A percentile compares a stretch with the other conserved stretches of the same genome.
Evolutionary conservation across 2,329 filamentous ascomycete species (phyloP).

Genomic region (Aspergillus fructus): DNA sequence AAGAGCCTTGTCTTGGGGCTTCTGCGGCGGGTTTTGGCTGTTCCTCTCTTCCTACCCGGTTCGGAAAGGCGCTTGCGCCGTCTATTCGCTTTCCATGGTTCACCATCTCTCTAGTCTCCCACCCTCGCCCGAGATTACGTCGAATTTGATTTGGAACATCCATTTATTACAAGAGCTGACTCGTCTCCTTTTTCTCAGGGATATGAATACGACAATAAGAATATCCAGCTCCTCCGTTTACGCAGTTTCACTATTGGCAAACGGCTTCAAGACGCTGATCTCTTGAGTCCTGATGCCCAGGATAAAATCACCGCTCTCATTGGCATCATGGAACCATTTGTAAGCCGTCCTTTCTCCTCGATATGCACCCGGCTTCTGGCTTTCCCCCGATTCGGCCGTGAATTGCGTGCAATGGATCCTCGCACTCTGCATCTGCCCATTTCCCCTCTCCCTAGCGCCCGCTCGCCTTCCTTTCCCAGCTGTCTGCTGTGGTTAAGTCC

Average conservation of each 20-base stretch:
- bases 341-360: slow-evolving; percentile 60
- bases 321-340: slow-evolving; percentile 71
- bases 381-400: slow-evolving; percentile 20
- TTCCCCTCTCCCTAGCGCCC: slow-evolving; percentile 14
- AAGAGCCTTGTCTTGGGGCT: too few relatives aligned
- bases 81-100: slow-evolving; percentile 42
- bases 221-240: slow-evolving; percentile 78
- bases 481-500: slow-evolving; percentile 20
- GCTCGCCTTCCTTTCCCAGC: slow-evolving; percentile 17
- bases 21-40: not conserved
- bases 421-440: slow-evolving; percentile 3
- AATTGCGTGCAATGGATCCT: slow-evolving; percentile 20
- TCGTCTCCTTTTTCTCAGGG: slow-evolving; percentile 53
- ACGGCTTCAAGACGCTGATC: slow-evolving; percentile 64
- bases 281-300: slow-evolving; percentile 63
- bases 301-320: slow-evolving; percentile 66
- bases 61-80: slow-evolving; percentile 29
- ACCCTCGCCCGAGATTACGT: slow-evolving; percentile 5
- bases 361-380: slow-evolving; percentile 23
- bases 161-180: slow-evolving; percentile 14
- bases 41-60: slow-evolving; percentile 18
- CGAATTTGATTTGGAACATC: slow-evolving; percentile 7
- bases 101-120: slow-evolving; percentile 19
- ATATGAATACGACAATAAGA: slow-evolving; percentile 69
- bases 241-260: slow-evolving; percentile 73